A percentile compares a stretch with the other conserved stretches of the same genome.
Evolutionary conservation across 2,329 filamentous ascomycete species (phyloP).

Genomic region (Colletotrichum falcatum): DNA sequence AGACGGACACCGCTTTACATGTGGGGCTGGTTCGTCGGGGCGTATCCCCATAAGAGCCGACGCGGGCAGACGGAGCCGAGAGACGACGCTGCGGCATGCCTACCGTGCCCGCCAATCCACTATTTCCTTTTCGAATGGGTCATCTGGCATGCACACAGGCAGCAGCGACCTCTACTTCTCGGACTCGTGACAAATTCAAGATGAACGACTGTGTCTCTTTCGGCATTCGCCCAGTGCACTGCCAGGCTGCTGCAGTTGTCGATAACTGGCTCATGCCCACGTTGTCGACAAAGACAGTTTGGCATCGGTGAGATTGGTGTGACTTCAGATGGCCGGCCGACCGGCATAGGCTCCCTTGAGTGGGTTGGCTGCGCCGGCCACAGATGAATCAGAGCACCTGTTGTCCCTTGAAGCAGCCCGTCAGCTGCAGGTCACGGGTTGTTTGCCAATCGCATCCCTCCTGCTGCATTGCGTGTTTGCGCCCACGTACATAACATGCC

Average conservation of each 20-base stretch:
- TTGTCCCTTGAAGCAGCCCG: background rate
- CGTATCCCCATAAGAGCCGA: constrained; percentile 1
- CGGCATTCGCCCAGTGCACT: background rate
- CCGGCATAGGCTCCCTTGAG: background rate
- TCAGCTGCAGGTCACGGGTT: constrained; percentile 21
- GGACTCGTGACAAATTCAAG: background rate
- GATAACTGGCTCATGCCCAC: too few species aligned
- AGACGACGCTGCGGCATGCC: background rate
- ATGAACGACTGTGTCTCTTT: background rate
- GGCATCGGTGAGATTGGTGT: background rate
- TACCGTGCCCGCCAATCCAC: background rate
- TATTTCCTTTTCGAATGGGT: background rate
- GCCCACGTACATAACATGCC: background rate
- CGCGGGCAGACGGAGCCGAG: constrained; percentile 2
- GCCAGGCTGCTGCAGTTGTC: background rate
- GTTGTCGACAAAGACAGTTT: background rate
- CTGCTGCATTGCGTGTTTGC: background rate
- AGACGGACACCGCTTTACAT: background rate
- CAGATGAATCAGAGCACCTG: background rate
- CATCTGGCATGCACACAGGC: background rate
- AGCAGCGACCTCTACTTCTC: background rate
- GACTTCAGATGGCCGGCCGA: background rate
- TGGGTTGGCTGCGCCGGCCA: background rate
- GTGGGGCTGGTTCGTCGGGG: background rate
- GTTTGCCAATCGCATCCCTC: background rate